Evolutionary conservation across 139 green algal genomes (phyloP), one percentile per base, ranked within the genome.

Genomic region (Spirogloea muscicola): DNA sequence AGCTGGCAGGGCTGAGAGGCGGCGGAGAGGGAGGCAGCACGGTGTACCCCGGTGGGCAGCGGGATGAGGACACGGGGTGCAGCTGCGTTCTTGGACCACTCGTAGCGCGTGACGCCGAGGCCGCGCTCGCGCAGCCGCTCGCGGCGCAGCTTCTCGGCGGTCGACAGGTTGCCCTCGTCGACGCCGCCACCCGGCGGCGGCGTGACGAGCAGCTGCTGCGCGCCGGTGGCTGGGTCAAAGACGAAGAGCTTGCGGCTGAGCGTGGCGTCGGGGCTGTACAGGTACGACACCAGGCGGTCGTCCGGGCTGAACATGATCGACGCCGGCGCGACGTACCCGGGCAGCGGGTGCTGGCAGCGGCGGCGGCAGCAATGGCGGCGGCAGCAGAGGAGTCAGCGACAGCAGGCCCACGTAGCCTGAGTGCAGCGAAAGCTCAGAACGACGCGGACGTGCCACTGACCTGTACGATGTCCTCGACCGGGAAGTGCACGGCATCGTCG

Each of bases 51-150:
- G 27, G 64, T 65, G 7, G 79, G 68, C 36, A 83, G 67, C 5
- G 79, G 73, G 16, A 85, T 37, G 31, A 85, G 43, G 44, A 85
- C 36, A 29, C 49, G 34, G 3, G 41, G 27, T 13, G 36, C 55
- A 9, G 41, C 36, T 25, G n/a, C 58, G 29, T 44, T 46, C 65
- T 84, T 84, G 9, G 59, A 62, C 79, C 79, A 85, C 3, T 79
- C 69, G 39, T 80, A 85, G 18, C 79, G 65, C 42, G 79, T 85
- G 16, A 85, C 38, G 6, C 79, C 79, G 27, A 83, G 46, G 7
- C 66, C 67, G 6, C 58, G 39, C 58, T 85, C 79, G 1, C 79
- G 49, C 36, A 68, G 37, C 46, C 79, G 38, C 42, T 85, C 79
- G 18, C 79, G 49, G 39, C 65, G 65, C 27, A 85, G 57, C 59